Conservation (phyloP, 345 rosid genomes). For the Salix brachista region DNA sequence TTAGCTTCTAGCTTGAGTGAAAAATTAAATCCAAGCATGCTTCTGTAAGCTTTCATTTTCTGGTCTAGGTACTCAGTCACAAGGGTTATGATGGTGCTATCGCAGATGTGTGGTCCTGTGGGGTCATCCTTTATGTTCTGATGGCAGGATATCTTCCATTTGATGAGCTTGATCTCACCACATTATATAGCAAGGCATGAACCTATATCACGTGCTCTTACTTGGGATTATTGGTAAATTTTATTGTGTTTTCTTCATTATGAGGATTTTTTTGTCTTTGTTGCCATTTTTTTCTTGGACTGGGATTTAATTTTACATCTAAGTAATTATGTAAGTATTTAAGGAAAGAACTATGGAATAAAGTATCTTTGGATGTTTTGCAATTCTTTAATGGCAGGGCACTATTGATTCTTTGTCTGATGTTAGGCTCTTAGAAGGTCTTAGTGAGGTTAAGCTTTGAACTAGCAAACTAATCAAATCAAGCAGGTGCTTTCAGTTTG, state of each 20-base stretch:
- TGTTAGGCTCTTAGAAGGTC: too few species aligned
- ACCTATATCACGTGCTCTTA: slow-evolving; percentile 14
- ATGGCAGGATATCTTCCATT: slow-evolving; percentile 98
- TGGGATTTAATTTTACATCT: background rate
- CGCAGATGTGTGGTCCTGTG: slow-evolving; percentile 98
- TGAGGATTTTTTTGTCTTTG: background rate
- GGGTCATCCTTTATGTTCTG: slow-evolving; percentile 89
- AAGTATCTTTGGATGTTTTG: background rate
- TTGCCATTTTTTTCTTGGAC: background rate
- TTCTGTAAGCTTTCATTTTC: slow-evolving; percentile 14
- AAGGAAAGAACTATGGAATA: background rate
- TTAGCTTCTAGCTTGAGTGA: background rate
- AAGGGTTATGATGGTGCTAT: slow-evolving; percentile 92
- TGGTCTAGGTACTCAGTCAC: slow-evolving; percentile 81
- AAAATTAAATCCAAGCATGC: background rate
- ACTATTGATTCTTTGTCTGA: too few species aligned
- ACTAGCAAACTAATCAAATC: background rate
- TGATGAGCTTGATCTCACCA: slow-evolving; percentile 94
- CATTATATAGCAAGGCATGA: slow-evolving; percentile 88
- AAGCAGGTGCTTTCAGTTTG: background rate
- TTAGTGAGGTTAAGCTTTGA: background rate
- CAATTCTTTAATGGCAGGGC: background rate
- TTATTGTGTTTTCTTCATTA: too few species aligned
- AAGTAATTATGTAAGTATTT: background rate
- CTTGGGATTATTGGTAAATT: slow-evolving; percentile 4